Base-by-base conservation (phyloP, 164 flowering plant genomes). In the Magnolia sinica region DNA sequence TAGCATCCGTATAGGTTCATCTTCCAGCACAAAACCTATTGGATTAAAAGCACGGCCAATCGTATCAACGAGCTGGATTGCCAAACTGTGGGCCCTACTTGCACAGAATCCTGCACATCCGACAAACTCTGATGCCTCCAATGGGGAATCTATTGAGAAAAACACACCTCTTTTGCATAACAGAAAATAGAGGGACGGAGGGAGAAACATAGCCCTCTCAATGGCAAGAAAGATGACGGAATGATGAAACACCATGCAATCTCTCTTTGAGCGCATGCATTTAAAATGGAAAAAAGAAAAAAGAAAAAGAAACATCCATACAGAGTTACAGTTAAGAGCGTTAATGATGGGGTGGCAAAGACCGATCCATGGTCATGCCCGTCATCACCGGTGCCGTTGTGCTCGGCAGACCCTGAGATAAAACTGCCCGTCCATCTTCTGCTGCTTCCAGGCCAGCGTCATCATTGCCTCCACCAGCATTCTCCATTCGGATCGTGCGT, bases 401-500 rank as follows among this genome's bases (percentile, higher is more conserved):
- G 73, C 70, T 76, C 55, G 65, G 18, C 5, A 78, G 74, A 11
- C 74, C 63, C 20, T 64, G 78, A 37, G 13, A 24, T 76, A 50
- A 74, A 27, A 55, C 27, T 19, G 73, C 37, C 45, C 83, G 82
- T 68, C 93, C 91, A 77, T 87, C 86, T 78, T 86, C 95, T 2
- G 79, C 85, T 31, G 81, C 84, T 82, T 88, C 94, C 77, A 89
- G 76, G 27, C 79, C 79, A 58, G 11, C 37, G 64, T 87, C 90
- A 59, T 83, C 87, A 63, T 72, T 77, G 20, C 77, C 80, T 11
- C 81, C 9, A 6, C 80, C 8, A 2, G 84, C 85, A 85, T 88
- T 89, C 78, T 79, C 98, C 7, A 89, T 68, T 1, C 87, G 89
- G 19, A 91, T 84, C 24, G 95, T 91, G 7, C 90, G 87, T 37